A percentile compares a stretch with the other conserved stretches of the same genome.
Evolutionary conservation across 371 early-diverging fungal species (phyloP).

Genomic region (Fennellomyces sp.): DNA sequence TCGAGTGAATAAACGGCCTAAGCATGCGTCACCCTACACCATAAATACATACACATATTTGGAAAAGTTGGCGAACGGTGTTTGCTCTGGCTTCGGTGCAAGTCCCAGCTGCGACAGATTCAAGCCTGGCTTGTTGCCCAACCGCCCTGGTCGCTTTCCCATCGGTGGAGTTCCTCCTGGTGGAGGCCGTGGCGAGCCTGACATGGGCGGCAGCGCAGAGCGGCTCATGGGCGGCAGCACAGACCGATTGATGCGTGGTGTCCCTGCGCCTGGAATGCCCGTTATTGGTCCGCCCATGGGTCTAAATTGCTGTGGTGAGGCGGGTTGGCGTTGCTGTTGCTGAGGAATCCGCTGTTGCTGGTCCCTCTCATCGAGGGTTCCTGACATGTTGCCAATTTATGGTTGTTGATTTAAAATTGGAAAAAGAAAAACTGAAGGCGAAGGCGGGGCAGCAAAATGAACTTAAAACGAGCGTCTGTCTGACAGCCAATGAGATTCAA

Average conservation of each 20-base stretch:
- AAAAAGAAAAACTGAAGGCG: too few relatives aligned
- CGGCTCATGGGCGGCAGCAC: conserved; percentile 51
- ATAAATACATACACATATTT: conserved; percentile 63
- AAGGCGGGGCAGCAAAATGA: too few relatives aligned
- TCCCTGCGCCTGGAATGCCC: background rate
- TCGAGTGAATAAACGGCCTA: background rate
- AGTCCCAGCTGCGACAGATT: conserved; percentile 43
- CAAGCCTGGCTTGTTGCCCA: conserved; percentile 27
- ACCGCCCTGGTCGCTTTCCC: conserved; percentile 11
- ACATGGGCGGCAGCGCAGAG: conserved; percentile 24
- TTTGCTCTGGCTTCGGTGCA: conserved; percentile 40
- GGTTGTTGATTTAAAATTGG: too few relatives aligned
- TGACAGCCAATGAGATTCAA: too few relatives aligned
- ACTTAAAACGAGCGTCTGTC: too few relatives aligned
- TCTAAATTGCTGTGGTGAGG: conserved; percentile 12
- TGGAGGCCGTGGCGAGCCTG: conserved; percentile 15
- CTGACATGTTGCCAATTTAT: too few relatives aligned
- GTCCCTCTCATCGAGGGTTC: too few relatives aligned
- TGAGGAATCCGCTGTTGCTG: too few relatives aligned
- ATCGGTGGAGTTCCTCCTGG: background rate
- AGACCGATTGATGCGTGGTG: conserved; percentile 20
- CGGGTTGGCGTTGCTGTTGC: too few relatives aligned
- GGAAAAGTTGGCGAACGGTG: conserved; percentile 73
- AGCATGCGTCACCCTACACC: background rate
- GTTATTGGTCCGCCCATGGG: background rate